Evolutionary conservation across 164 flowering plant genomes (phyloP).

Genomic region (Kalanchoe fedtschenkoi): DNA sequence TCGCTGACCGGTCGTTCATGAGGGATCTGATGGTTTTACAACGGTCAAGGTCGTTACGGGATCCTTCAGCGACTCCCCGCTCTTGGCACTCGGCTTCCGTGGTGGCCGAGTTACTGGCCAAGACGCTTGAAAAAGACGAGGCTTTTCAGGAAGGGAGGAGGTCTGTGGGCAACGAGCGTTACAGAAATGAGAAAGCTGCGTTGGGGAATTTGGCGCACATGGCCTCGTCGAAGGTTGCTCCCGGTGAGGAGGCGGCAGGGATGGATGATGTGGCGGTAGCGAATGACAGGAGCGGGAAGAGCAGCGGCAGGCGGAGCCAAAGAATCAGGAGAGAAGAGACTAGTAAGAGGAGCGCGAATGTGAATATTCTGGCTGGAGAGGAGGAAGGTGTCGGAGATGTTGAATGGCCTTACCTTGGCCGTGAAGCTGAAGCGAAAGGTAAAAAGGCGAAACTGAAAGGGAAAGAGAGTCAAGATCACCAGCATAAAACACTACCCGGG

Average conservation of each 20-base stretch:
- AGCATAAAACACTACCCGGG: conserved; percentile 50
- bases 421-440: conserved; percentile 24
- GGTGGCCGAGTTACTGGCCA: conserved; percentile 34
- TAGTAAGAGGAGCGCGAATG: conserved; percentile 23
- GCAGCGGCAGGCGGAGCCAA: conserved; percentile 28
- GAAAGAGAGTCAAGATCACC: conserved; percentile 23
- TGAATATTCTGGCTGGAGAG: conserved; percentile 24
- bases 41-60: conserved; percentile 82
- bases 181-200: conserved; percentile 32
- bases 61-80: conserved; percentile 87
- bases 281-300: conserved; percentile 32
- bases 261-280: conserved; percentile 14
- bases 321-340: conserved; percentile 40
- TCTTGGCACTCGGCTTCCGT: conserved; percentile 82
- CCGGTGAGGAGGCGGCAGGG: conserved; percentile 22
- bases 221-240: conserved; percentile 44
- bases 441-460: conserved; percentile 33
- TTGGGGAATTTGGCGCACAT: conserved; percentile 31
- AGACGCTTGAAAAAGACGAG: conserved; percentile 38
- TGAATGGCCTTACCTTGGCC: conserved; percentile 17
- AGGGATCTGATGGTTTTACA: conserved; percentile 84
- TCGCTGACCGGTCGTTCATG: conserved; percentile 67
- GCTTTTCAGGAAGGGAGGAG: conserved; percentile 40
- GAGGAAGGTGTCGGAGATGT: conserved; percentile 23
- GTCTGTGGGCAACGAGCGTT: conserved; percentile 40